phyloP scores from a whole-genome alignment of 768 basidiomycete species.

The Lactarius indigo region DNA sequence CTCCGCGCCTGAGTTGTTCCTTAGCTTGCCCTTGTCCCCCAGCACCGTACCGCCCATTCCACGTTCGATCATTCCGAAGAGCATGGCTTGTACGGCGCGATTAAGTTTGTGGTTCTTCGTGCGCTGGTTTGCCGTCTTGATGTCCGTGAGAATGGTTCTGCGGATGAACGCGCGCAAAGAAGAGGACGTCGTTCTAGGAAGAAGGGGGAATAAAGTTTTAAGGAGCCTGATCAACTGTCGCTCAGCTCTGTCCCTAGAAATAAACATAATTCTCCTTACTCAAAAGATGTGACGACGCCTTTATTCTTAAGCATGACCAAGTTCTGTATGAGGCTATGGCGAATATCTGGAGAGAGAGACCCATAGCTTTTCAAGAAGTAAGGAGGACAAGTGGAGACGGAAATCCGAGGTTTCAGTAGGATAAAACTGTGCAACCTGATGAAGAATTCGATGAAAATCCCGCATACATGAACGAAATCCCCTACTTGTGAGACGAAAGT shows the following conservation, averaged over 20 bases:
- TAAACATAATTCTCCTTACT: conserved; percentile 49
- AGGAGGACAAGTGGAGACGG: conserved; percentile 69
- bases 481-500: conserved; percentile 83
- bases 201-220: conserved; percentile 87
- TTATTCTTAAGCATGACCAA: conserved; percentile 93
- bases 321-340: conserved; percentile 83
- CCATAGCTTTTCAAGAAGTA: conserved; percentile 78
- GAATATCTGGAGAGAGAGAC: conserved; percentile 71
- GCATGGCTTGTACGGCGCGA: conserved; percentile 89
- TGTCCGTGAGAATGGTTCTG: conserved; percentile 90
- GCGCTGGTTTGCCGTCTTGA: conserved; percentile 83
- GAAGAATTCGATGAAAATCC: background rate
- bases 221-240: conserved; percentile 58
- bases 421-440: conserved; percentile 86
- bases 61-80: conserved; percentile 94
- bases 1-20: conserved; percentile 39
- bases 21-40: conserved; percentile 80
- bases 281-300: conserved; percentile 85
- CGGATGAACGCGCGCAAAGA: conserved; percentile 82
- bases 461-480: background rate
- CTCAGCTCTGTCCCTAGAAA: background rate
- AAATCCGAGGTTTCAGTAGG: conserved; percentile 87
- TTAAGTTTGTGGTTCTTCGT: conserved; percentile 95
- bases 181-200: conserved; percentile 89
- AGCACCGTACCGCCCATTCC: conserved; percentile 80